Evolutionary conservation across 2,329 filamentous ascomycete species (phyloP), one percentile per base, ranked within the genome.

Genomic region (Xylariaceae sp.): DNA sequence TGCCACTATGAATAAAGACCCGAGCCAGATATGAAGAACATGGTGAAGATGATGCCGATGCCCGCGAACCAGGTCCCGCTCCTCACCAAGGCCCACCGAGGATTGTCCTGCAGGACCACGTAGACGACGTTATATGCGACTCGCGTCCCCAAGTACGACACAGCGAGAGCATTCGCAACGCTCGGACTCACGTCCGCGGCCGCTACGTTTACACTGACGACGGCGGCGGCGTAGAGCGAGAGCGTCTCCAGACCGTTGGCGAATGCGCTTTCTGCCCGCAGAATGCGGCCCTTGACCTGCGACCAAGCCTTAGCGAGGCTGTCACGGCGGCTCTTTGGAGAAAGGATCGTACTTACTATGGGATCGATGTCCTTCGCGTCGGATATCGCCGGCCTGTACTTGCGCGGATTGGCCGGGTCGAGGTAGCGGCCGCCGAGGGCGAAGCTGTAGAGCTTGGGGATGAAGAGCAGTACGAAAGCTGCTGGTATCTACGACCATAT

Each of bases 171-270:
- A 11, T 43, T 43, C 11, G 40, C 38, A 19, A 26, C 23, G 5
- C 8, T 19, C 8, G 38, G 31, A 14, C 37, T 19, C 5, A 38
- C 38, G 5, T 15, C 22, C 7, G 29, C 38, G 5, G 16, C 18
- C 8, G 28, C 37, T 10, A 28, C 23, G 26, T 43, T 38, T 13
- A 38, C 33, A 5, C 38, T 19, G 4, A 23, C 35, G 10, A 43
- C 40, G 13, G 38, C 40, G 3, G 40, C 38, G 5, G 40, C 40
- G 22, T 41, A 43, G 18, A 41, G 22, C 3, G 32, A 29, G 24
- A 43, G 26, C 7, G 40, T 43, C 38, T 43, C 40, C 29, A 43
- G 38, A 14, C 40, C 40, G 15, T 43, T 43, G 31, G 38, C 38
- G 18, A 43, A 40, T 12, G 40, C 40, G 25, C 30, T 31, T 26